These are phyloP conservation scores for Euphorbia celastroides DNA, from an alignment of 441 rosid genomes.

Conservation along the genomic window DNA sequence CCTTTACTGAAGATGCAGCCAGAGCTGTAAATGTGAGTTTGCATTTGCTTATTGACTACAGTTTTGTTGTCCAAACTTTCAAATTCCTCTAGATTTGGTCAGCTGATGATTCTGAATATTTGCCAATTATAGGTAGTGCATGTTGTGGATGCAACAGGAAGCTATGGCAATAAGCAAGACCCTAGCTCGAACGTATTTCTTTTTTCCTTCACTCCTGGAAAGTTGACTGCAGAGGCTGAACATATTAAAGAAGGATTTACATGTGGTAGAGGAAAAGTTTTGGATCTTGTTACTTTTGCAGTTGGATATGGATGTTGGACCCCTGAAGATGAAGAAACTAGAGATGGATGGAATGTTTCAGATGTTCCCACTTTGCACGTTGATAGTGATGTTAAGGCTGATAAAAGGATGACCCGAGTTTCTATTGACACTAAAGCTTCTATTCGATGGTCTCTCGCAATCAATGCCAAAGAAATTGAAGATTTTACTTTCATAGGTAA, in stretches of 20 bases:
- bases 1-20: constrained; percentile 69
- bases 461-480: constrained; percentile 65
- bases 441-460: constrained; percentile 73
- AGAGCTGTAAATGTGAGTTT: constrained; percentile 84
- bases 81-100: neutral
- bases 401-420: constrained; percentile 41
- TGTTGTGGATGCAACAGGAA: constrained; percentile 66
- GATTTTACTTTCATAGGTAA: constrained; percentile 64
- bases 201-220: constrained; percentile 89
- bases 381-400: constrained; percentile 33
- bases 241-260: constrained; percentile 58
- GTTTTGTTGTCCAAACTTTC: neutral
- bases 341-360: constrained; percentile 60
- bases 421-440: constrained; percentile 64
- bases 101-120: neutral
- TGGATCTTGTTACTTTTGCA: constrained; percentile 71
- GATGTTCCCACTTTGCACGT: constrained; percentile 59
- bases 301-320: constrained; percentile 75
- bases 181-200: constrained; percentile 55
- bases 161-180: constrained; percentile 36
- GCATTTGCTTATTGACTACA: constrained; percentile 9
- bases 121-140: constrained; percentile 62
- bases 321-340: constrained; percentile 33
- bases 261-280: constrained; percentile 62
- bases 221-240: constrained; percentile 61